Evolutionary conservation across 2,329 filamentous ascomycete genomes (phyloP).

Genomic region (Chaetomiaceae sp.): DNA sequence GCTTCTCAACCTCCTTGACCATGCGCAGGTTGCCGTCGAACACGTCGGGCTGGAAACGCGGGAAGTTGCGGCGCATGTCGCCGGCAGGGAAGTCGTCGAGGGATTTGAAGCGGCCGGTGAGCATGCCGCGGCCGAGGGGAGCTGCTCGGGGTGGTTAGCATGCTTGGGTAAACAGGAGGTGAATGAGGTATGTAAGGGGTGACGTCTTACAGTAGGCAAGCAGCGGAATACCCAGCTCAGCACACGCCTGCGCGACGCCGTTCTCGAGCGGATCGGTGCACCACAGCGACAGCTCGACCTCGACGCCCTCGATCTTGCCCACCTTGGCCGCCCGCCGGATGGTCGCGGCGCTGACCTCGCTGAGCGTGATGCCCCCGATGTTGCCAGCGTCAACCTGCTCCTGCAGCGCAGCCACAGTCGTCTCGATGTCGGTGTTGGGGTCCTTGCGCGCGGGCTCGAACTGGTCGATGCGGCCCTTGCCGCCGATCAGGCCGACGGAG

Average conservation of each 20-base stretch:
- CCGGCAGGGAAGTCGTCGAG: conserved; percentile 51
- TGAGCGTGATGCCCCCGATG: conserved; percentile 41
- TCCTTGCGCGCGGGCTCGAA: conserved; percentile 47
- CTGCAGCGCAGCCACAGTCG: conserved; percentile 31
- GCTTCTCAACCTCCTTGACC: conserved; percentile 49
- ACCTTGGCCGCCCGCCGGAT: conserved; percentile 38
- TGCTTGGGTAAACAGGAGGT: not conserved
- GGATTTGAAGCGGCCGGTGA: conserved; percentile 52
- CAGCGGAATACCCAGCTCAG: conserved; percentile 62
- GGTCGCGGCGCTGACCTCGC: conserved; percentile 39
- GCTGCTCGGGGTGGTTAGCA: conserved; percentile 10
- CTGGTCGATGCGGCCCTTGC: conserved; percentile 42
- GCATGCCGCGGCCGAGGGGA: conserved; percentile 46
- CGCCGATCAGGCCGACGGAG: conserved; percentile 33
- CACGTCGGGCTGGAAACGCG: conserved; percentile 59
- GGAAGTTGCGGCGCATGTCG: conserved; percentile 43
- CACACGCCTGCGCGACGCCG: conserved; percentile 45
- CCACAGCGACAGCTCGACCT: conserved; percentile 43
- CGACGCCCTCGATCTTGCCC: conserved; percentile 41
- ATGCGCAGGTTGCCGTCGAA: conserved; percentile 63
- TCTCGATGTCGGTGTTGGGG: conserved; percentile 43
- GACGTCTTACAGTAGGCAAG: conserved; percentile 60
- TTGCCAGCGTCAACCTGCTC: conserved; percentile 40
- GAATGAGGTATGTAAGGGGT: not conserved
- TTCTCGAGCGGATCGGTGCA: conserved; percentile 33